Base-by-base conservation (phyloP, 208 protist genomes). In the Wallacemonas sp. region DNA sequence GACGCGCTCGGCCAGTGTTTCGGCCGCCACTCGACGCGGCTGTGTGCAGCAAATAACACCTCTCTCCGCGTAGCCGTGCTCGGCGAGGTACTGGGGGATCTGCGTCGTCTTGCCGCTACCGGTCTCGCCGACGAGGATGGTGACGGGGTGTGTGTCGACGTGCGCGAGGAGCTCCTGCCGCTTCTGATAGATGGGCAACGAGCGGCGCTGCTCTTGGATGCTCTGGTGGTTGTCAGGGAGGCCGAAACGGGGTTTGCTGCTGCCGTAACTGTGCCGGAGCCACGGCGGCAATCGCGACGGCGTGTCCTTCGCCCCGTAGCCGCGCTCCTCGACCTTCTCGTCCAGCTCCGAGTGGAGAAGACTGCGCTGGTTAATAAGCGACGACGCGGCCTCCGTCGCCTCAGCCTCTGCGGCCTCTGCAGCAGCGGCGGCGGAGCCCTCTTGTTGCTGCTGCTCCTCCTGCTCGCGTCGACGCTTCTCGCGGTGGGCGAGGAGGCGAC, bases 1-100 rank as follows among this genome's bases (percentile, higher is more conserved):
- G 1, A 99, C 99, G 52, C 99, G 93, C 83, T 97, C 97, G 15
- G 99, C 98, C 2, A 99, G 96, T 17, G 89, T 97, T 73, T 99
- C 99, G 5, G 99, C 99, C 1, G 98, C 98, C 30, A 99, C 98
- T 66, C 99, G 87, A 17, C 99, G 85, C n/a, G 99, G 98, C 81
- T 99, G 98, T 24, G 98, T 99, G 81, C 98, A 99, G 62, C 81
- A 87, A 41, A 97, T 81, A 34, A 85, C 66, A 34, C 87, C 89
- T 21, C 66, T 71, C 1, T 83, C 79, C 1, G 73, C 76, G 59
- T 94, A 95, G 10, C 92, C 92, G 54, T 87, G 87, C 75, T 98
- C 95, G n/a, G 77, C 78, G 8, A 99, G 69, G 75, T 98, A 98
- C 78, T 98, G 94, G 21, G 93, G 89, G 58, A 98, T 97, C 73